phyloP scores from a whole-genome alignment of 2,329 filamentous ascomycete species.

The Tothia fuscella region DNA sequence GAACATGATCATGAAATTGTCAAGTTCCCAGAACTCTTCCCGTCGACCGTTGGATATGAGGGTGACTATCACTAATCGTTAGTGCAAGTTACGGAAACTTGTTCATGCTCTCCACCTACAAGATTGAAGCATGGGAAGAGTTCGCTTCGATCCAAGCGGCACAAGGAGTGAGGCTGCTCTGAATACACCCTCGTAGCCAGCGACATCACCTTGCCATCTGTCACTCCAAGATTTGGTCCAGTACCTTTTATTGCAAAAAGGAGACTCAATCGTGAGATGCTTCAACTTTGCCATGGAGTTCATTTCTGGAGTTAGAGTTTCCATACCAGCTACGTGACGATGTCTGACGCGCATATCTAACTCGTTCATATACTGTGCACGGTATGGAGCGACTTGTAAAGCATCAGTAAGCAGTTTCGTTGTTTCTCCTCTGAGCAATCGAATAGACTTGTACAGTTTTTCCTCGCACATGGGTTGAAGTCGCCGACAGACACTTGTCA shows the following conservation, averaged over 20 bases:
- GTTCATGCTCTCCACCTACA: neutral
- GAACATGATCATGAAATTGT: neutral
- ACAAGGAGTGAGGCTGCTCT: neutral
- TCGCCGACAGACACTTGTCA: slow-evolving; percentile 1
- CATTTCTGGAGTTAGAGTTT: neutral
- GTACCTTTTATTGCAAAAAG: slow-evolving; percentile 6
- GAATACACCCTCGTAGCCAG: neutral
- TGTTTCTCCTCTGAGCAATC: neutral
- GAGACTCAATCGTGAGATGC: slow-evolving; percentile 5
- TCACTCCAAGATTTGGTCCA: neutral
- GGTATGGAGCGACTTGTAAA: neutral
- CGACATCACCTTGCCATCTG: neutral
- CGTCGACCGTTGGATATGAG: neutral
- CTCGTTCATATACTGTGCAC: neutral
- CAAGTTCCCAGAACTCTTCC: slow-evolving; percentile 1
- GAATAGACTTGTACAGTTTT: slow-evolving; percentile 2
- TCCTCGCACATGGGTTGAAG: neutral
- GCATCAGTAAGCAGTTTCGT: neutral
- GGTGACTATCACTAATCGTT: neutral
- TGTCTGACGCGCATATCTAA: neutral
- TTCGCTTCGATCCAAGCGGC: neutral
- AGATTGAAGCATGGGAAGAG: neutral
- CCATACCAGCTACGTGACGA: slow-evolving; percentile 1
- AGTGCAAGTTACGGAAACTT: neutral
- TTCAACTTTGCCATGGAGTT: neutral